These are phyloP conservation scores for Ogataea methylovora DNA, from an alignment of 805 yeast species.

Conservation along the genomic window DNA sequence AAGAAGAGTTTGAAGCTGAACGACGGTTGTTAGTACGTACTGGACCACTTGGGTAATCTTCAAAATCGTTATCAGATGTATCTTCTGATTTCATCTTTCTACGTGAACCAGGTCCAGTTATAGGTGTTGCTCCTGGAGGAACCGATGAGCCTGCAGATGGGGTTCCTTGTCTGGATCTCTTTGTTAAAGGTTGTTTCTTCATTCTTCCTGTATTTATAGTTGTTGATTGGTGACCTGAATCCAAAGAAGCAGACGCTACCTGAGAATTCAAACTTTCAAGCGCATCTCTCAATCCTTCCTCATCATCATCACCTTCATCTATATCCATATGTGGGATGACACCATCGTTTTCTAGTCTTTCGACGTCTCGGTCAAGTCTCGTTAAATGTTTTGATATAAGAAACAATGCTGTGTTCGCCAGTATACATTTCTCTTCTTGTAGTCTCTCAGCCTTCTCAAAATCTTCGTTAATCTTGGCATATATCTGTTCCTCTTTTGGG, in stretches of 20 bases:
- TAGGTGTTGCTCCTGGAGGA: background rate
- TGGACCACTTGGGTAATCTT: slow-evolving; percentile 2
- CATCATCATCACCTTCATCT: slow-evolving; percentile 8
- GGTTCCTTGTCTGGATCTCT: background rate
- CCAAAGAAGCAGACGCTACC: too few species aligned
- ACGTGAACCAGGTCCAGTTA: background rate
- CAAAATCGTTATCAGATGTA: slow-evolving; percentile 12
- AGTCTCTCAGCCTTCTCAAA: slow-evolving; percentile 48
- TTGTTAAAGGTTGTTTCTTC: too few species aligned
- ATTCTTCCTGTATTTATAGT: too few species aligned
- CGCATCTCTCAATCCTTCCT: too few species aligned
- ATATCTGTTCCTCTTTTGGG: slow-evolving; percentile 70
- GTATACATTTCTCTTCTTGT: slow-evolving; percentile 70
- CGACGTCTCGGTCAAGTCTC: slow-evolving; percentile 68
- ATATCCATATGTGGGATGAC: slow-evolving; percentile 48
- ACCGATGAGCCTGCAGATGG: background rate
- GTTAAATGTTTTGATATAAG: slow-evolving; percentile 67
- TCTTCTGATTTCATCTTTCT: slow-evolving; percentile 14
- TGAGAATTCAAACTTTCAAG: background rate
- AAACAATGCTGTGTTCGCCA: slow-evolving; percentile 81
- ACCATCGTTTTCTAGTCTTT: slow-evolving; percentile 74
- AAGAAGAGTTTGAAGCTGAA: background rate
- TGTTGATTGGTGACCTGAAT: too few species aligned
- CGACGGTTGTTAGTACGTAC: background rate
- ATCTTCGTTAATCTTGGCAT: slow-evolving; percentile 62